These are phyloP conservation scores for Scleromitrula shiraiana DNA, from an alignment of 2,329 filamentous ascomycete genomes.

Conservation along the genomic window DNA sequence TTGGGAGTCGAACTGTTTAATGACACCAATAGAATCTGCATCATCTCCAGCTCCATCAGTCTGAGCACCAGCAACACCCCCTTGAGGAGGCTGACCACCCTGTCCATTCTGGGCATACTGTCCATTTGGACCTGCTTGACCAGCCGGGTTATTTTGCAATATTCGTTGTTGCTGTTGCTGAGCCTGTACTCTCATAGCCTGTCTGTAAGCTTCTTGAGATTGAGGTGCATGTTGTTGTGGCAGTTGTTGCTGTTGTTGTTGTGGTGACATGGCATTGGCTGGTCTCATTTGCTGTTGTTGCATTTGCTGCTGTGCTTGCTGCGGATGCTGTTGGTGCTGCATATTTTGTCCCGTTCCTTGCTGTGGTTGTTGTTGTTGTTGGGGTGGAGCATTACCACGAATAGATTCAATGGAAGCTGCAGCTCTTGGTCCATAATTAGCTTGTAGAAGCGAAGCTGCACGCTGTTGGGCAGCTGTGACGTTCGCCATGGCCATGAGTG, in stretches of 20 bases:
- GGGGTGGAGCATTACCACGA: conserved; percentile 29
- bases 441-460: conserved; percentile 48
- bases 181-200: neutral
- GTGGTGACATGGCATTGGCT: neutral
- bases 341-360: conserved; percentile 21
- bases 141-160: conserved; percentile 15
- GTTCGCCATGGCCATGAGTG: conserved; percentile 28
- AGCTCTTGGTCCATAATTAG: conserved; percentile 55
- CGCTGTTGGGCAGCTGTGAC: conserved; percentile 41
- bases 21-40: conserved; percentile 44
- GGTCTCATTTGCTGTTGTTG: conserved; percentile 16
- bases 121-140: conserved; percentile 29
- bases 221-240: neutral
- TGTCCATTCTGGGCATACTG: conserved; percentile 30
- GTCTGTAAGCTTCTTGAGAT: conserved; percentile 3
- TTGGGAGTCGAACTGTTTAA: conserved; percentile 47
- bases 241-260: neutral
- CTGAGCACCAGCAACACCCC: conserved; percentile 48
- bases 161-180: conserved; percentile 3
- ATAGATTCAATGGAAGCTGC: conserved; percentile 59
- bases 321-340: conserved; percentile 25
- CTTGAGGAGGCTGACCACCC: conserved; percentile 25
- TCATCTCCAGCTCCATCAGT: conserved; percentile 65
- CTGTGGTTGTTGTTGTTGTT: conserved; percentile 20
- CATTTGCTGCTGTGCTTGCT: conserved; percentile 18